phyloP scores from a whole-genome alignment of 495 filamentous ascomycete species.

The Trichoderma asperelloides region DNA sequence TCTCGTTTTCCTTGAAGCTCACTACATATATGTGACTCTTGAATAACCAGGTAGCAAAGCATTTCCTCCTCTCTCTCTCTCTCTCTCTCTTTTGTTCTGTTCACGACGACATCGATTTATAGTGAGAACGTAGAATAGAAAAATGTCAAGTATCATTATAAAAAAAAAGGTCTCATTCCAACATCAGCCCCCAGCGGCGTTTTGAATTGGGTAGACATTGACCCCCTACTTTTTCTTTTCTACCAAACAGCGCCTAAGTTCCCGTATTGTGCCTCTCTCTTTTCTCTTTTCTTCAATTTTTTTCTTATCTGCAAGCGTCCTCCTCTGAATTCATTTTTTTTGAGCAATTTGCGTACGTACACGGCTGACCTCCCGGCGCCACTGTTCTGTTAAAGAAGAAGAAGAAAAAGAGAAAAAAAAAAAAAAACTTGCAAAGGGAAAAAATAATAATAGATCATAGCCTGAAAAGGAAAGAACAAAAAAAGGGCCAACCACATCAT shows the following conservation, averaged over 20 bases:
- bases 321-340: neutral
- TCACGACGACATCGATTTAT: too few relatives aligned
- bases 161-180: too few relatives aligned
- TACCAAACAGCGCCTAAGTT: too few relatives aligned
- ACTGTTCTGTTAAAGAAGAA: neutral
- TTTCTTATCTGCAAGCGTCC: neutral
- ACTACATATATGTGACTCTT: too few relatives aligned
- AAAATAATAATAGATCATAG: slow-evolving; percentile 12
- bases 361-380: neutral
- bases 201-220: too few relatives aligned
- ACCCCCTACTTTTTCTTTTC: too few relatives aligned
- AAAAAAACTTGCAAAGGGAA: slow-evolving; percentile 14
- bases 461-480: neutral
- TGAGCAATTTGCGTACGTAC: neutral
- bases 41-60: too few relatives aligned
- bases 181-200: too few relatives aligned
- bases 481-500: neutral
- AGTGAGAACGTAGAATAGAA: too few relatives aligned
- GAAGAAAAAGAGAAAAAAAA: slow-evolving; percentile 15
- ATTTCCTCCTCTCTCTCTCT: too few relatives aligned
- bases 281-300: neutral
- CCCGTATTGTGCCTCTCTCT: neutral
- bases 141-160: too few relatives aligned
- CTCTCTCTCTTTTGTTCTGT: too few relatives aligned
- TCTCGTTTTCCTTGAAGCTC: neutral